Base-by-base conservation (phyloP, 345 rosid species). In the Euphorbia lathyris region DNA sequence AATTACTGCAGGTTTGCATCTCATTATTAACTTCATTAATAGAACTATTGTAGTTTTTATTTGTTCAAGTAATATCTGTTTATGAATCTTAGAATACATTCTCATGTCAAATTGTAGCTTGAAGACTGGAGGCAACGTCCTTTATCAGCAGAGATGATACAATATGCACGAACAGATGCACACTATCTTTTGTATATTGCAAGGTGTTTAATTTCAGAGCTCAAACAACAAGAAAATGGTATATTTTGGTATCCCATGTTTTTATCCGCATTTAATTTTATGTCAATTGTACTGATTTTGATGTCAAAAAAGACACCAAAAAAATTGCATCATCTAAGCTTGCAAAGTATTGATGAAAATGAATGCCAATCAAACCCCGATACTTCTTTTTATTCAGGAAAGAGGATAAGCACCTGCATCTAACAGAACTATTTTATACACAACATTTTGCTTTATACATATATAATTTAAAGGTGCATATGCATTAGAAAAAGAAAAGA, bases 41-140 rank as follows among this genome's bases (percentile, higher is more conserved):
- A 55, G 25, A 45, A 65, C 17, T 32, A 5, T 20, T 56, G 9
- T 5, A 20, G 19, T 6, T 57, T 65, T 52, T 53, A 12, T 48
- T 20, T 9, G 27, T 47, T 30, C 32, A 60, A 38, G 2, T 19
- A n/a, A n/a, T 9, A 30, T 42, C 47, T 47, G 1, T 40, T 19
- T 57, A 12, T 68, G 53, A 36, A 50, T 51, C 45, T 11, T 3
- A 29, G 57, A 34, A 57, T 43, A 40, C 64, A 36, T 50, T 63
- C 59, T 79, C 48, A 65, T 55, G 6, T 66, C 73, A 48, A 56
- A 62, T 58, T 76, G 72, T 76, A 95, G 97, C 99, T 90, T 78
- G 97, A 92, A 84, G 99, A 95, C 75, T 92, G 99, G 97, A 95
- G 99, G 84, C 97, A 88, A 53, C 91, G 97, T n/a, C 99, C 96